Evolutionary conservation across 768 basidiomycete genomes (phyloP).

Genomic region (Lactarius hengduanensis): DNA sequence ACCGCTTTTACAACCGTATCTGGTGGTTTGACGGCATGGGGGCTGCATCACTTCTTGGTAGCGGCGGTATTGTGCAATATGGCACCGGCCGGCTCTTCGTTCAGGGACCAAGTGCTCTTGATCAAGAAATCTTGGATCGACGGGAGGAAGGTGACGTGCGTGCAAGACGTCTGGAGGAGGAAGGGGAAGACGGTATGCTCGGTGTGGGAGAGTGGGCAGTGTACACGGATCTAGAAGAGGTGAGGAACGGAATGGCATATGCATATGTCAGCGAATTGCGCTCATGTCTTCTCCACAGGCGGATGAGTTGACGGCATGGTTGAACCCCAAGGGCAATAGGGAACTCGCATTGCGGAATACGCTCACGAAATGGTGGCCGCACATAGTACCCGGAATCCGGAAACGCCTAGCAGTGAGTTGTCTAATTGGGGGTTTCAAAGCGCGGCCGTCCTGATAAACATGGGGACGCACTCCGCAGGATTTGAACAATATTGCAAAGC

Average conservation of each 20-base stretch:
- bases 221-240: slow-evolving; percentile 86
- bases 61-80: slow-evolving; percentile 76
- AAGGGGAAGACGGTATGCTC: slow-evolving; percentile 74
- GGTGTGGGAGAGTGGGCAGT: slow-evolving; percentile 85
- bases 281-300: slow-evolving; percentile 48
- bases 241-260: slow-evolving; percentile 37
- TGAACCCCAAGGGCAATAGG: slow-evolving; percentile 88
- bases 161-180: slow-evolving; percentile 67
- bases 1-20: slow-evolving; percentile 91
- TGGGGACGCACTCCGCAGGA: slow-evolving; percentile 46
- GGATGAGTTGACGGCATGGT: slow-evolving; percentile 81
- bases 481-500: slow-evolving; percentile 61
- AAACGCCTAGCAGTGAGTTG: slow-evolving; percentile 69
- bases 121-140: slow-evolving; percentile 66
- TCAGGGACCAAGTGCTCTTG: slow-evolving; percentile 87
- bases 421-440: slow-evolving; percentile 1
- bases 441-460: slow-evolving; percentile 16
- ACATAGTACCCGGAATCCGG: slow-evolving; percentile 75
- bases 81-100: slow-evolving; percentile 90
- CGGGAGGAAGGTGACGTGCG: slow-evolving; percentile 55
- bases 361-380: slow-evolving; percentile 81
- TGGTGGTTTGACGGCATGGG: slow-evolving; percentile 99
- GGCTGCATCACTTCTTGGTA: slow-evolving; percentile 71
- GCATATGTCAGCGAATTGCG: neutral
- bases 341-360: slow-evolving; percentile 77